A percentile compares a stretch with the other conserved stretches of the same genome.
Conservation (phyloP, 306 rosid genomes). For the Boehmeria nivea region DNA sequence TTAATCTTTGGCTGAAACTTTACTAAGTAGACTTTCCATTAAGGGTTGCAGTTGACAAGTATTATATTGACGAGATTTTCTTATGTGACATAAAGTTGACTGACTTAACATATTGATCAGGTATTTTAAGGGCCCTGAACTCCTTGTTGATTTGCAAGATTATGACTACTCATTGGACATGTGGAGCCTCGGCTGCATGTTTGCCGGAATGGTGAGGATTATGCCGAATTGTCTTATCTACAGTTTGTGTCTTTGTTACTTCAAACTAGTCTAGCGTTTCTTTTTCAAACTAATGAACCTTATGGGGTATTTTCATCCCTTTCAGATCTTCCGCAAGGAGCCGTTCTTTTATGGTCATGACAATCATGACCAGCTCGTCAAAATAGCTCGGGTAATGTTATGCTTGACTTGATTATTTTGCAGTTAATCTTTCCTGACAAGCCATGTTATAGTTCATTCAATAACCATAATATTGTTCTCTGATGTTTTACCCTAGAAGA, state of each 20-base stretch:
- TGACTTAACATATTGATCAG: constrained; percentile 12
- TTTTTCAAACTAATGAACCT: neutral
- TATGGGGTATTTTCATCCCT: neutral
- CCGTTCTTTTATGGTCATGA: constrained; percentile 32
- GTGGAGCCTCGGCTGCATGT: constrained; percentile 37
- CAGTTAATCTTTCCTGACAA: neutral
- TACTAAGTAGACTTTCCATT: neutral
- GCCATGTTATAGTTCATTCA: neutral
- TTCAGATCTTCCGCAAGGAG: constrained; percentile 44
- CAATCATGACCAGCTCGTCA: constrained; percentile 39
- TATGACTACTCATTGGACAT: constrained; percentile 39
- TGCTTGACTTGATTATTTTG: neutral
- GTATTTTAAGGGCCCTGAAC: constrained; percentile 48
- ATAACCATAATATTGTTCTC: neutral
- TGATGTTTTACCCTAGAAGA: neutral
- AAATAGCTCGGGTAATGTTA: constrained; percentile 42
- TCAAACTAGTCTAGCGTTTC: neutral
- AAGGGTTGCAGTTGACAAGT: neutral
- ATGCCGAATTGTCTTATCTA: neutral
- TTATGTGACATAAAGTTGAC: no score
- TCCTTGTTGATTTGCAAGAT: constrained; percentile 43
- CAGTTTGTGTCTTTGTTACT: neutral
- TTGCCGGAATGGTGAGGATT: constrained; percentile 33
- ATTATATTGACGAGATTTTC: no score
- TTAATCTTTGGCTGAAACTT: neutral